Conservation (phyloP, 1,284 basidiomycete genomes). For the Microbotryum silenes-acaulis region DNA sequence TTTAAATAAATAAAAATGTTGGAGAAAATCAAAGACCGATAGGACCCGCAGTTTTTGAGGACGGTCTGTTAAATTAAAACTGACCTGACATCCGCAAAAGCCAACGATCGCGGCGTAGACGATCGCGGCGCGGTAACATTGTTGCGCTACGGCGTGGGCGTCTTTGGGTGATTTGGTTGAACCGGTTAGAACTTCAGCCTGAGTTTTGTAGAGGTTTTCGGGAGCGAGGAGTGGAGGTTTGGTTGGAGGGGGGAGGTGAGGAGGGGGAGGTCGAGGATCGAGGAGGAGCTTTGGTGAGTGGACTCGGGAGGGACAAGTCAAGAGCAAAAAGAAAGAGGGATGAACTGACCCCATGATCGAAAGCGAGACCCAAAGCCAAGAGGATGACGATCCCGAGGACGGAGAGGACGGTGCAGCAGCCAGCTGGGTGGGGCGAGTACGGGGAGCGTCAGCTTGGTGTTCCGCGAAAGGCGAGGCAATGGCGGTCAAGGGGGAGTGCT, state of each 20-base stretch:
- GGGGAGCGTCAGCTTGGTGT: not conserved
- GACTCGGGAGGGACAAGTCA: not conserved
- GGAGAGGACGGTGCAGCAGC: conserved; percentile 49
- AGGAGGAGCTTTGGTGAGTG: not conserved
- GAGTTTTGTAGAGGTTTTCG: not conserved
- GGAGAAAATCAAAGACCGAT: too few species aligned
- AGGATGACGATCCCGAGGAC: conserved; percentile 50
- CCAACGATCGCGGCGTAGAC: conserved; percentile 22
- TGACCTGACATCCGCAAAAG: conserved; percentile 26
- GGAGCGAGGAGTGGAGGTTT: not conserved
- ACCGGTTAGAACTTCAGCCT: conserved; percentile 25
- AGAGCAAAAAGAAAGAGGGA: not conserved
- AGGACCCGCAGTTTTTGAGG: too few species aligned
- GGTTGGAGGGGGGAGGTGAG: not conserved
- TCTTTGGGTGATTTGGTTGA: conserved; percentile 17
- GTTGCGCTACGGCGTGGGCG: conserved; percentile 17
- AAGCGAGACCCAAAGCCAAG: conserved; percentile 33
- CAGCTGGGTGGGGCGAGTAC: conserved; percentile 39
- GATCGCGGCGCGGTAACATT: conserved; percentile 21
- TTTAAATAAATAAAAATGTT: too few species aligned
- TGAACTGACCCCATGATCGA: conserved; percentile 20
- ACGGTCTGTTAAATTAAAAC: too few species aligned
- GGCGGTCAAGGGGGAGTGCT: not conserved
- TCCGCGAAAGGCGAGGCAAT: not conserved
- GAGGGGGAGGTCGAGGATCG: not conserved